Percentiles rank a stretch among this genome's conserved stretches.
Conservation (phyloP, 2,329 filamentous ascomycete genomes). For the Albophoma yamanashiensis region DNA sequence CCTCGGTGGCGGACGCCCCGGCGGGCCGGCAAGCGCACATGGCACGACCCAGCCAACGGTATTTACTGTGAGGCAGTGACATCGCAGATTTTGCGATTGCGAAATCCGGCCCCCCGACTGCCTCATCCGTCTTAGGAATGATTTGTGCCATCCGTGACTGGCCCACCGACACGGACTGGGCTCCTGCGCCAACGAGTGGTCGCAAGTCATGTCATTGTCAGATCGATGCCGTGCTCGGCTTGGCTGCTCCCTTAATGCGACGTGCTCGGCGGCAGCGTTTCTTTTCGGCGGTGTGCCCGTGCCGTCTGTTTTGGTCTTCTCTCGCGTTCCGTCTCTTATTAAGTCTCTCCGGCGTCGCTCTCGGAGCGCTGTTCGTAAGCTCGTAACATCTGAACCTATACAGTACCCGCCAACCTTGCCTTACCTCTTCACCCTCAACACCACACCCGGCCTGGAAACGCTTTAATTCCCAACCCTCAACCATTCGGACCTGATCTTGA, state of each 20-base stretch:
- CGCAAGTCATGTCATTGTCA: constrained; percentile 1
- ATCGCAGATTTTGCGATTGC: constrained; percentile 7
- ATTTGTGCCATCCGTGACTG: constrained; percentile 2
- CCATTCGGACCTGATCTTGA: neutral
- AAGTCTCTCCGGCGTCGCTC: neutral
- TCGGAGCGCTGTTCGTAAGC: neutral
- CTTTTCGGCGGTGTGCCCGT: neutral
- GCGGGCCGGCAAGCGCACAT: constrained; percentile 3
- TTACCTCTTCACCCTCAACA: neutral
- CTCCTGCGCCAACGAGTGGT: neutral
- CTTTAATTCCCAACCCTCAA: neutral
- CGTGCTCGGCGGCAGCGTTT: neutral
- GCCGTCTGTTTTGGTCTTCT: neutral
- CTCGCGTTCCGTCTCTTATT: neutral
- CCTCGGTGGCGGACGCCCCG: neutral
- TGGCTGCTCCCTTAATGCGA: neutral
- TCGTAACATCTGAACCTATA: neutral
- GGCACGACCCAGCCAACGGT: constrained; percentile 1
- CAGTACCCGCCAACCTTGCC: too few relatives aligned
- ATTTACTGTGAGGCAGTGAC: neutral
- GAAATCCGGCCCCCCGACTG: constrained; percentile 7
- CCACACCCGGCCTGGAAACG: neutral
- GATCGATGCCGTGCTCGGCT: neutral
- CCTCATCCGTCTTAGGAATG: constrained; percentile 3
- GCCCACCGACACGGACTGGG: constrained; percentile 1